Conservation (phyloP, 352 stramenopile genomes). For the Hyphochytrium catenoides region DNA sequence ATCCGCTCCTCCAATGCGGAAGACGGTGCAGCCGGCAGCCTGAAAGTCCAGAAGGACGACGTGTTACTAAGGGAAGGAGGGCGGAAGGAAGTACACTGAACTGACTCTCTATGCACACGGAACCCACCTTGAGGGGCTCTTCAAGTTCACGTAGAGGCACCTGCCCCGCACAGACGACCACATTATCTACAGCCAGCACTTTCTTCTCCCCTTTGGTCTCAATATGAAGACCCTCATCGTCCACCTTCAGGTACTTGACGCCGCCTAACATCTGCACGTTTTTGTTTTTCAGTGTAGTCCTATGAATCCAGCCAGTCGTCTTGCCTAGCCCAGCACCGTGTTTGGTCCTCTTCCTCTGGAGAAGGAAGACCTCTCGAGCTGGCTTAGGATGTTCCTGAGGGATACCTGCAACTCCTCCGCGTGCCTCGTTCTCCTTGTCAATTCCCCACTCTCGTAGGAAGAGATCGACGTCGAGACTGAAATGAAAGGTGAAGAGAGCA, state of each 20-base stretch:
- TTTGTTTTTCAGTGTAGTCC: constrained; percentile 63
- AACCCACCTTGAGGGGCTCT: constrained; percentile 30
- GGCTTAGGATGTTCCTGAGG: constrained; percentile 16
- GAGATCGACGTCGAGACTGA: constrained; percentile 36
- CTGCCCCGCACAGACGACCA: constrained; percentile 88
- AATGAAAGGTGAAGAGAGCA: too few species aligned
- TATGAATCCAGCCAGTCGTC: constrained; percentile 93
- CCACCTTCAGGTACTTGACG: constrained; percentile 81
- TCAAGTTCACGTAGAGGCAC: constrained; percentile 65
- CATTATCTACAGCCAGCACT: constrained; percentile 78
- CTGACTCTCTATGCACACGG: too few species aligned
- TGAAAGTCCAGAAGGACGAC: too few species aligned
- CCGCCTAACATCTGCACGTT: constrained; percentile 76
- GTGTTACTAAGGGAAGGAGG: too few species aligned
- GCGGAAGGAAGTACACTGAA: too few species aligned
- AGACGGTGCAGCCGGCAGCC: too few species aligned
- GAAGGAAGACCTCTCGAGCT: constrained; percentile 65
- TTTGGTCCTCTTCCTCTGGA: constrained; percentile 84
- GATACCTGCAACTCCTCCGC: constrained; percentile 49
- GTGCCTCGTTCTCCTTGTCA: constrained; percentile 43
- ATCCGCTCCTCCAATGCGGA: constrained; percentile 82
- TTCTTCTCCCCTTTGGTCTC: constrained; percentile 39
- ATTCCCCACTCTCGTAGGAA: constrained; percentile 87
- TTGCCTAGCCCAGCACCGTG: constrained; percentile 72
- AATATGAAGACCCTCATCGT: constrained; percentile 79